Evolutionary conservation across 2,329 filamentous ascomycete species (phyloP), one percentile per base, ranked within the genome.

Genomic region (Aspergillus sp.): DNA sequence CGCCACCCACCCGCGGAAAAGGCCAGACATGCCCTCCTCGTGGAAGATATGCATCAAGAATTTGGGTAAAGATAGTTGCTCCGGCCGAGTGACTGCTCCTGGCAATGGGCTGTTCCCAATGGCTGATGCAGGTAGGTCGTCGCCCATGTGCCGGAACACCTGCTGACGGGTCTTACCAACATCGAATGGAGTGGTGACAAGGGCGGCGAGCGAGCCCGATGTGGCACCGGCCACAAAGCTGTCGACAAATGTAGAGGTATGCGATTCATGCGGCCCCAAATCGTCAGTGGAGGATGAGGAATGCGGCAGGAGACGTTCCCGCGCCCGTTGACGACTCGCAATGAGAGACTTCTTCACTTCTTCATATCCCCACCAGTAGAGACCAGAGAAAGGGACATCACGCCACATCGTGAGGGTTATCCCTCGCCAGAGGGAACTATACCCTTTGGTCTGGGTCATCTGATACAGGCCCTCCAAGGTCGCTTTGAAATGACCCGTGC

Each of bases 281-380:
- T 35, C 40, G 7, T 30, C 30, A 10, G 32, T 28, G n/a, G 38
- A 32, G 3, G 36, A 26, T 22, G 37, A 31, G 3, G 17, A 28
- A 33, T 40, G 40, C 16, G 40, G 35, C 5, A 47, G 26, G 16
- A 37, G 32, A 41, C 46, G 44, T 8, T 29, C 37, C 5, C 49
- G 41, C 4, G 50, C 53, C 71, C 74, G 43, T 34, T 64, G 60
- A 29, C 86, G 78, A 30, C 75, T 61, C 45, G 88, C 79, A 1
- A 78, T 81, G 36, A 96, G 61, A 32, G 66, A 64, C 15, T 78
- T 76, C 33, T 86, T 78, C 34, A 89, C 79, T 12, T 75, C 78
- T 64, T 98, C 91, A 56, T 98, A 98, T 8, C 91, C 89, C 78
- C 83, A 93, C 91, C 91, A 98, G 66, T 98, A 98, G 27, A 98